Percentiles rank a stretch among this genome's conserved stretches.
These are phyloP conservation scores for Leptodontidium sp. DNA, from an alignment of 2,329 filamentous ascomycete species.

Conservation along the genomic window DNA sequence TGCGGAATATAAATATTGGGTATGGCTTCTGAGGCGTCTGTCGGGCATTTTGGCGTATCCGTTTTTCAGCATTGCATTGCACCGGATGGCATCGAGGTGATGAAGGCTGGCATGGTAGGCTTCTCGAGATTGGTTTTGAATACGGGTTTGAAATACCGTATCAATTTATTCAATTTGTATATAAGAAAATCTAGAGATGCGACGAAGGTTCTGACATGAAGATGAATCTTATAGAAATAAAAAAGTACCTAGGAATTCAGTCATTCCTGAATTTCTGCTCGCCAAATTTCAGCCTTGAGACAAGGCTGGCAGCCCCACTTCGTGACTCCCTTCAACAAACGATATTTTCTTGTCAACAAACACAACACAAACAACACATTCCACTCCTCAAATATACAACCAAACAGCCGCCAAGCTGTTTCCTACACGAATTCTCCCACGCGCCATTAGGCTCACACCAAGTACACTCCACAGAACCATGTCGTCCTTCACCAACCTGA, in stretches of 20 bases:
- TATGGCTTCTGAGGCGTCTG: not conserved
- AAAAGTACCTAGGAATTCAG: not conserved
- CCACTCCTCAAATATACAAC: conserved; percentile 10
- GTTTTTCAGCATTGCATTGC: not conserved
- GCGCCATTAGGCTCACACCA: conserved; percentile 45
- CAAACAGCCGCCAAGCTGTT: conserved; percentile 44
- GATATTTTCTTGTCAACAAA: conserved; percentile 20
- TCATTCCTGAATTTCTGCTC: no score
- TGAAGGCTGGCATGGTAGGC: no score
- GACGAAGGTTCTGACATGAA: no score
- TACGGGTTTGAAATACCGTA: no score
- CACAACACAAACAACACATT: conserved; percentile 10
- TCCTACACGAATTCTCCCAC: conserved; percentile 40
- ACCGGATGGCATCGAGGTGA: no score
- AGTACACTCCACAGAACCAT: conserved; percentile 63
- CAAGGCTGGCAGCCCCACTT: conserved; percentile 16
- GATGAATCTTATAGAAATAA: no score
- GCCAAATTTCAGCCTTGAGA: conserved; percentile 5
- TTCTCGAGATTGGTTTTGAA: no score
- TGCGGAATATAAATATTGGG: not conserved
- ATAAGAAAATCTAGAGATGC: no score
- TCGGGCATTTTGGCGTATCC: not conserved
- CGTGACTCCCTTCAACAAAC: conserved; percentile 4
- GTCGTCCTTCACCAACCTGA: conserved; percentile 69
- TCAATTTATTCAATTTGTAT: no score